Base-by-base conservation (phyloP, 768 basidiomycete species). In the Asterophora parasitica region DNA sequence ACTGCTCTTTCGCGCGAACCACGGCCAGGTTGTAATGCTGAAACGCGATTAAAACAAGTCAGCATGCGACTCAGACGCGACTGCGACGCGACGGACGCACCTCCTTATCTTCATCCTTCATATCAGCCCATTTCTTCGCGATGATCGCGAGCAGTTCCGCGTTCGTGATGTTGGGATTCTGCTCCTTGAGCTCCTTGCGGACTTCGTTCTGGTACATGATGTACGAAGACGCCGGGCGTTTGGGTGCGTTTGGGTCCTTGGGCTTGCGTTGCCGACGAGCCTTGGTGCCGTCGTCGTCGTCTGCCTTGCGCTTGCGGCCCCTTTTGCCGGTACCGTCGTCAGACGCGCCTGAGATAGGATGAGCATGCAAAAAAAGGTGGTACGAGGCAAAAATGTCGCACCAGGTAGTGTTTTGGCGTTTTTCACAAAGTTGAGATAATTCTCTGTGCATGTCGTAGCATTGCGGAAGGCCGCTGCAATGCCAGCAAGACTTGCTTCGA, bases 161-260 rank as follows among this genome's bases (percentile, higher is more conserved):
- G 61, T 96, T 84, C 31, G 76, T 65, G 49, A 92, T 65, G 7
- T 70, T 66, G 8, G 88, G 85, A 62, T 87, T 68, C 56, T 75
- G 65, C 32, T 73, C 71, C 70, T 85, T 83, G 56, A 94, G 74
- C 48, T 79, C 73, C 50, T 79, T 78, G 63, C 92, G 85, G 45
- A 92, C 76, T 11, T 88, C 87, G 62, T 95, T 96, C 70, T 97
- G 95, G 76, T 87, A 98, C 56, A 94, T 71, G 60, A 98, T 81
- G 69, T 95, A 98, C 15, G 92, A 92, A 6, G 89, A 89, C 11
- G 92, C 78, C 20, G 95, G 94, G 7, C 92, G 84, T 64, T 94
- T 96, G 27, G 95, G 95, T 49, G 92, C 92, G 65, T 93, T 87
- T 15, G 93, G 92, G 59, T 98, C 94, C 65, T 85, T 74, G 57